Evolutionary conservation across 441 rosid genomes (phyloP).

Genomic region (Pelargonium citronellum): DNA sequence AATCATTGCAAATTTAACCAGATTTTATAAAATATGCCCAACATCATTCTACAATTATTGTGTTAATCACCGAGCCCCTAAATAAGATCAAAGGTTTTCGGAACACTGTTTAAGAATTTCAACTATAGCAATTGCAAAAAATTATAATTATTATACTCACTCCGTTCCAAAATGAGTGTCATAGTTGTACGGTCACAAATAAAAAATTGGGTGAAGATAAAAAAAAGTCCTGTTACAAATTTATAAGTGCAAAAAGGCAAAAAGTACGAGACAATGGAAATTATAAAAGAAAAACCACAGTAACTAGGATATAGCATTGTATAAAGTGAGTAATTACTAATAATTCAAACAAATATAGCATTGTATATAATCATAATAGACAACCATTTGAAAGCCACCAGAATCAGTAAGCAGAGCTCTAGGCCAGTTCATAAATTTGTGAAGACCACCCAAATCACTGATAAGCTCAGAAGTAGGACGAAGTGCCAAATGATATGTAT

Average conservation of each 20-base stretch:
- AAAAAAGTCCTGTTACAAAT: no score
- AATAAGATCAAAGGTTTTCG: neutral
- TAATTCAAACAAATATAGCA: slow-evolving; percentile 9
- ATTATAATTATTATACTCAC: no score
- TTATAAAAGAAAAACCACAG: neutral
- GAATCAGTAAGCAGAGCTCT: slow-evolving; percentile 76
- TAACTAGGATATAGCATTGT: neutral
- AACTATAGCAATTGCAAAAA: no score
- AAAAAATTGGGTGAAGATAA: neutral
- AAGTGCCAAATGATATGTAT: slow-evolving; percentile 72
- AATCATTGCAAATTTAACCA: no score
- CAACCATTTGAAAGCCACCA: slow-evolving; percentile 87
- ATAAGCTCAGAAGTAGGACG: slow-evolving; percentile 73
- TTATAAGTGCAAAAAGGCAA: neutral
- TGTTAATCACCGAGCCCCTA: neutral
- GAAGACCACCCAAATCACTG: slow-evolving; percentile 71
- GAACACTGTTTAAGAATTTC: neutral
- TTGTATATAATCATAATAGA: slow-evolving; percentile 12
- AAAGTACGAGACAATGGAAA: neutral
- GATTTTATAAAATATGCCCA: neutral
- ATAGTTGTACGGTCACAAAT: no score
- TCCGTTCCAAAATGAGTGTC: no score
- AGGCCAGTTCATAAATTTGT: slow-evolving; percentile 81
- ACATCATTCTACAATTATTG: neutral
- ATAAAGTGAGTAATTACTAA: neutral